phyloP scores from a whole-genome alignment of 2,329 filamentous ascomycete species.

The Penicillium sp. region DNA sequence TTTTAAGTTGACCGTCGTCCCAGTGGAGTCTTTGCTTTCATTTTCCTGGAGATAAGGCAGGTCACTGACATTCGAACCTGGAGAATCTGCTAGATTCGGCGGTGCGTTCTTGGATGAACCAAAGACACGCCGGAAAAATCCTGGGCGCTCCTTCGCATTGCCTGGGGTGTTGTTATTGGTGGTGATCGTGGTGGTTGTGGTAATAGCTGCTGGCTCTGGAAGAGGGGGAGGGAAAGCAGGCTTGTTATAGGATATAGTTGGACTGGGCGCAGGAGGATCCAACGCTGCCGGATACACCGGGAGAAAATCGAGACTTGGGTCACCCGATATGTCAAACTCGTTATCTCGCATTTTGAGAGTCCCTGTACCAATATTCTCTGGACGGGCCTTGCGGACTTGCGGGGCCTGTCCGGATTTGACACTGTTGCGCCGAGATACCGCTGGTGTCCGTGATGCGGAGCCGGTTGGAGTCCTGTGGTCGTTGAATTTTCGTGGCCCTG shows the following conservation, averaged over 20 bases:
- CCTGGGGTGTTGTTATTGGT: slow-evolving; percentile 3
- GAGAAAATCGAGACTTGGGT: slow-evolving; percentile 36
- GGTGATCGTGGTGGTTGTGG: slow-evolving; percentile 14
- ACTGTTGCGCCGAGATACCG: slow-evolving; percentile 43
- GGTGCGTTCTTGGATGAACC: slow-evolving; percentile 64
- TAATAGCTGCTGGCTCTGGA: slow-evolving; percentile 39
- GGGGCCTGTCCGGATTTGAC: slow-evolving; percentile 43
- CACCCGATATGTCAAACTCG: slow-evolving; percentile 27
- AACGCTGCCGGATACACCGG: slow-evolving; percentile 45
- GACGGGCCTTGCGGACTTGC: slow-evolving; percentile 36
- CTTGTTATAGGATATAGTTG: slow-evolving; percentile 54
- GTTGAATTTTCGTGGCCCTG: slow-evolving; percentile 65
- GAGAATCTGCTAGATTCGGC: slow-evolving; percentile 20
- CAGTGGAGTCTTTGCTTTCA: slow-evolving; percentile 25
- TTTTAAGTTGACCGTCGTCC: slow-evolving; percentile 22
- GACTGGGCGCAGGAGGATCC: slow-evolving; percentile 54
- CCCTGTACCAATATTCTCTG: slow-evolving; percentile 41
- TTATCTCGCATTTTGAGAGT: slow-evolving; percentile 33
- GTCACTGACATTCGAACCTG: slow-evolving; percentile 19
- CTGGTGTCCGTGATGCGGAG: slow-evolving; percentile 31
- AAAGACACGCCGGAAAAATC: slow-evolving; percentile 94
- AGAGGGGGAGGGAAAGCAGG: slow-evolving; percentile 37
- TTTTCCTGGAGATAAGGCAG: slow-evolving; percentile 24
- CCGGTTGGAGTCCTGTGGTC: slow-evolving; percentile 27
- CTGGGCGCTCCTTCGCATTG: slow-evolving; percentile 66